phyloP scores from a whole-genome alignment of 768 basidiomycete species.

The Dictyophora rubrovolvata region DNA sequence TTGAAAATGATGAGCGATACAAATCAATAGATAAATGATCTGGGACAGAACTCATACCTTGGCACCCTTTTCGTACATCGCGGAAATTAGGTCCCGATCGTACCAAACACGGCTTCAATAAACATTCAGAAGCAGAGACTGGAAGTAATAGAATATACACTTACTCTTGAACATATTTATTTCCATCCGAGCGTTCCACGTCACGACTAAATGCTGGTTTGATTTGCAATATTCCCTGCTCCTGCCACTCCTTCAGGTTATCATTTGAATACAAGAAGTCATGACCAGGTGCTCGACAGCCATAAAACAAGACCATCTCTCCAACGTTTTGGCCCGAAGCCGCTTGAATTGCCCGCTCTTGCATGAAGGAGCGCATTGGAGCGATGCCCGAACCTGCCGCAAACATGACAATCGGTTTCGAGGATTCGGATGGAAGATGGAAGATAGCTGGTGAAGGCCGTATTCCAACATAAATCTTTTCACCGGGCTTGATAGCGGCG shows the following conservation, averaged over 20 bases:
- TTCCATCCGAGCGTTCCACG: conserved; percentile 21
- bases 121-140: neutral
- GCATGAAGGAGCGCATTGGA: conserved; percentile 42
- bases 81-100: conserved; percentile 27
- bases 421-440: conserved; percentile 32
- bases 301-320: conserved; percentile 35
- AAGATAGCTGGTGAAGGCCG: conserved; percentile 30
- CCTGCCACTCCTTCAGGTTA: conserved; percentile 34
- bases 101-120: conserved; percentile 30
- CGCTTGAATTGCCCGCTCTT: conserved; percentile 39
- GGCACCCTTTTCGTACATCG: conserved; percentile 25
- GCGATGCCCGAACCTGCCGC: conserved; percentile 39
- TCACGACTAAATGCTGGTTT: conserved; percentile 33
- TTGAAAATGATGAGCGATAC: neutral
- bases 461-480: conserved; percentile 32
- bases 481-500: conserved; percentile 29
- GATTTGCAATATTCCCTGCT: conserved; percentile 33
- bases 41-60: conserved; percentile 19
- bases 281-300: conserved; percentile 31
- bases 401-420: conserved; percentile 34
- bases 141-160: conserved; percentile 8
- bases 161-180: conserved; percentile 32
- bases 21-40: neutral
- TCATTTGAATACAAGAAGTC: conserved; percentile 34
- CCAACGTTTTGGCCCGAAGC: conserved; percentile 32